Percentiles rank a stretch among this genome's conserved stretches.
phyloP scores from a whole-genome alignment of 1,139 yeast species.

The Lodderomyces jiufengensis region DNA sequence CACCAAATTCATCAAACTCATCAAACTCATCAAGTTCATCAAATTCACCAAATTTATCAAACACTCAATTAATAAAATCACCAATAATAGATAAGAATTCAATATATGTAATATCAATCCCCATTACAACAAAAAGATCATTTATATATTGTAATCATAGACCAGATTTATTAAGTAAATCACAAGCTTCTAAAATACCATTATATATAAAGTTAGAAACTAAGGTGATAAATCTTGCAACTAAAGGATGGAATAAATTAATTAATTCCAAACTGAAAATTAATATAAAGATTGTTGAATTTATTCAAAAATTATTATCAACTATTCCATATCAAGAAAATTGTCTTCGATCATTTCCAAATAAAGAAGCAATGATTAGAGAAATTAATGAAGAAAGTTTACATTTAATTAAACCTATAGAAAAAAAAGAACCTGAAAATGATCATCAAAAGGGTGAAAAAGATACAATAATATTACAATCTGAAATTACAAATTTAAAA shows the following conservation, averaged over 20 bases:
- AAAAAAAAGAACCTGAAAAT: neutral
- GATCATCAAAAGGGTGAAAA: neutral
- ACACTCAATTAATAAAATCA: neutral
- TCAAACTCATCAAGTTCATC: too few species aligned
- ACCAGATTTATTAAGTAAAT: constrained; percentile 25
- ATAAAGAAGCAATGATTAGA: constrained; percentile 45
- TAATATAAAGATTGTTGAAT: constrained; percentile 37
- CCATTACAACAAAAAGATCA: constrained; percentile 54
- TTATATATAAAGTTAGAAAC: constrained; percentile 35
- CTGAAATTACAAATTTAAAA: constrained; percentile 27
- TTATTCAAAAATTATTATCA: constrained; percentile 34
- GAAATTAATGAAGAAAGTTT: constrained; percentile 32
- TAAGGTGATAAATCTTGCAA: constrained; percentile 35
- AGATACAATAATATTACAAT: constrained; percentile 24
- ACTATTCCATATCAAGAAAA: constrained; percentile 52
- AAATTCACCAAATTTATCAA: too few species aligned
- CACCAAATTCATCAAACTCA: too few species aligned
- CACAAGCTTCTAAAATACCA: constrained; percentile 30
- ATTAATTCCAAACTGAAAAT: constrained; percentile 33
- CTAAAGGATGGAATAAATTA: constrained; percentile 46
- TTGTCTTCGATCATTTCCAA: constrained; percentile 51
- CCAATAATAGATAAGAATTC: constrained; percentile 17
- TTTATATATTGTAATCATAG: constrained; percentile 61
- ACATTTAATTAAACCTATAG: constrained; percentile 4
- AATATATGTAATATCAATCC: constrained; percentile 54